Evolutionary conservation across 2,329 filamentous ascomycete species (phyloP).

Genomic region (Fusarium bulbicola): DNA sequence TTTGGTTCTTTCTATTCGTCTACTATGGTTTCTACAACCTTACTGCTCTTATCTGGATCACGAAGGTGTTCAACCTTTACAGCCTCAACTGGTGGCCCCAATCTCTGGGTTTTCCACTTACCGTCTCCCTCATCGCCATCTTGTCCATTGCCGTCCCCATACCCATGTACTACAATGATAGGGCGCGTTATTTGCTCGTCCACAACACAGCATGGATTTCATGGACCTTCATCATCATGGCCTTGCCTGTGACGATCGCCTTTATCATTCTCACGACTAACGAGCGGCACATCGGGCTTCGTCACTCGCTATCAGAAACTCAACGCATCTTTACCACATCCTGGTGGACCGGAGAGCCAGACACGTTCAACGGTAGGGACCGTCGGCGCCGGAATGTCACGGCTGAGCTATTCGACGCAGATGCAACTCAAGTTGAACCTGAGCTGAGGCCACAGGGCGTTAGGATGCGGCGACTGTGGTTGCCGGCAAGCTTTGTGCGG

Average conservation of each 20-base stretch:
- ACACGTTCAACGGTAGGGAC: slow-evolving; percentile 56
- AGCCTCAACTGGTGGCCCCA: slow-evolving; percentile 77
- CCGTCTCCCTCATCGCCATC: slow-evolving; percentile 67
- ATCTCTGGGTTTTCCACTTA: slow-evolving; percentile 70
- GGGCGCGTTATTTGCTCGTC: slow-evolving; percentile 61
- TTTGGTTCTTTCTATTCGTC: slow-evolving; percentile 76
- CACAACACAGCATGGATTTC: slow-evolving; percentile 76
- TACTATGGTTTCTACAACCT: slow-evolving; percentile 77
- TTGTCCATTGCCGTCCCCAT: slow-evolving; percentile 69
- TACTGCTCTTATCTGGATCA: slow-evolving; percentile 75
- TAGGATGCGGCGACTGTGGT: slow-evolving; percentile 62
- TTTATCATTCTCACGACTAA: slow-evolving; percentile 71
- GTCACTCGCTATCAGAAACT: slow-evolving; percentile 70
- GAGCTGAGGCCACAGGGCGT: slow-evolving; percentile 46
- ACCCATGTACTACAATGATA: slow-evolving; percentile 65
- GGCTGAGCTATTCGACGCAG: slow-evolving; percentile 51
- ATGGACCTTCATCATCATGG: slow-evolving; percentile 77
- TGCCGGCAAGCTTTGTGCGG: slow-evolving; percentile 72
- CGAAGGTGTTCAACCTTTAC: slow-evolving; percentile 77
- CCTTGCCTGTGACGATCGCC: slow-evolving; percentile 72
- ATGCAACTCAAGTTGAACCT: slow-evolving; percentile 41
- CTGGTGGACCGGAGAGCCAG: slow-evolving; percentile 70
- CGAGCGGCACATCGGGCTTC: slow-evolving; percentile 69
- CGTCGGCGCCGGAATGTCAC: slow-evolving; percentile 52
- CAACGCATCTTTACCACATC: slow-evolving; percentile 73